Evolutionary conservation across 2,329 filamentous ascomycete genomes (phyloP), one percentile per base, ranked within the genome.

Genomic region (Ophiocordyceps camponoti-rufipedis): DNA sequence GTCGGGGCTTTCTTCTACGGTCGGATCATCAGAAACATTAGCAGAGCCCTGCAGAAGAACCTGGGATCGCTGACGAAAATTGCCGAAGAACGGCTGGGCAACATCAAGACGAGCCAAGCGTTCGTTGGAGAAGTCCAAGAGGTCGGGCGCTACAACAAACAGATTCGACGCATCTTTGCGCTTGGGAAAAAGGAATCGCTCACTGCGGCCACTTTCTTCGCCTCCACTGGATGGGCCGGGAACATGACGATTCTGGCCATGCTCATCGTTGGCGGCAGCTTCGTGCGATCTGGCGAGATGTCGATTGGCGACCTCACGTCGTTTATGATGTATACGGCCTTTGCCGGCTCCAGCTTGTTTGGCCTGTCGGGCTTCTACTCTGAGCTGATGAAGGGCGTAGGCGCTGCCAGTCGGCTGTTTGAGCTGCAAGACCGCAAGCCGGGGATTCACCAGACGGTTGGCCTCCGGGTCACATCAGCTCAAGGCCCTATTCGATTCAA

Each of bases 251-350:
- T 98, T 51, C 68, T 98, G 46, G 83, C 84, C 12, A 77, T 98
- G 57, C 73, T 98, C 1, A 85, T 94, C 55, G 84, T 89, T 31
- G 91, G 93, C 51, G 87, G 91, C 46, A 82, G 82, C 49, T 86
- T 95, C 66, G 91, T 98, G 31, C 81, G 87, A 54, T 78, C 75
- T 11, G 91, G 91, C 2, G 71, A 80, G 40, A 91, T 98, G 67
- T 85, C 78, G 8, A 80, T 96, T 43, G 91, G 91, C 54, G 89
- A 98, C 52, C 66, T 98, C 41, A 93, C 91, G 1, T 94, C 87
- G 0, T 98, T 98, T 64, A 75, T 98, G 67, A 96, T 98, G 89
- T 98, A 96, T 62, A 94, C 88, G 3, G 89, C 85, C 4, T 96
- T 80, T 61, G 76, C 78, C 7, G 78, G 78, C 3, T 91, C 85